Conservation (phyloP, 768 basidiomycete genomes). For the Coprinopsis strossmayeri region DNA sequence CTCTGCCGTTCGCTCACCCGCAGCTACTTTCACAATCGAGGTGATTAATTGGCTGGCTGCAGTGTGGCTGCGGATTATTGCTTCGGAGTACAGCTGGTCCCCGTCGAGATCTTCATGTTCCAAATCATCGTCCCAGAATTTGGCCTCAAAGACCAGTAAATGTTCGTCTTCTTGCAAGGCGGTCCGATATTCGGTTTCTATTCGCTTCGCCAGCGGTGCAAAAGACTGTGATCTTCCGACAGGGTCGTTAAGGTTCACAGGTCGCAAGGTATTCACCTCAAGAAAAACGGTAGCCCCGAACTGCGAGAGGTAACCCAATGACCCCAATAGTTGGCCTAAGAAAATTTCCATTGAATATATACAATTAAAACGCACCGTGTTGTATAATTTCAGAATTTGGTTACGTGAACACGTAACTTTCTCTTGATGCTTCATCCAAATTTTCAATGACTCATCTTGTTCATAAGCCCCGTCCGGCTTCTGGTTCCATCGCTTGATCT, state of each 20-base stretch:
- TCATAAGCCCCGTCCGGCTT: not conserved
- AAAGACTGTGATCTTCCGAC: not conserved
- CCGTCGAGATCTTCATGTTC: not conserved
- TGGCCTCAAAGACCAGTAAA: not conserved
- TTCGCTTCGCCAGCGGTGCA: not conserved
- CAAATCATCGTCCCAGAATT: not conserved
- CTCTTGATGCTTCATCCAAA: not conserved
- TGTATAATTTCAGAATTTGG: not conserved
- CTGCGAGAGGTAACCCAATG: not conserved
- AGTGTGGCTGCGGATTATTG: not conserved
- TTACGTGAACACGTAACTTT: not conserved
- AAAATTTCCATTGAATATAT: too few relatives aligned
- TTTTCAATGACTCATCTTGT: not conserved
- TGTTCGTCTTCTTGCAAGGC: not conserved
- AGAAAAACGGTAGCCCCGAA: conserved; percentile 2
- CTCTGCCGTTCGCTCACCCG: not conserved
- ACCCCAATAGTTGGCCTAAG: not conserved
- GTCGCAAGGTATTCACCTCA: not conserved
- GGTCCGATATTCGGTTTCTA: not conserved
- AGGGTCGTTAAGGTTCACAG: not conserved
- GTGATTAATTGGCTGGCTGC: not conserved
- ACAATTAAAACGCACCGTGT: conserved; percentile 1
- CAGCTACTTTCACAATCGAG: not conserved
- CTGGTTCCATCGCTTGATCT: not conserved
- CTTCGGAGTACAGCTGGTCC: not conserved